phyloP scores from a whole-genome alignment of 495 filamentous ascomycete species.

The Sordaria brevicollis region DNA sequence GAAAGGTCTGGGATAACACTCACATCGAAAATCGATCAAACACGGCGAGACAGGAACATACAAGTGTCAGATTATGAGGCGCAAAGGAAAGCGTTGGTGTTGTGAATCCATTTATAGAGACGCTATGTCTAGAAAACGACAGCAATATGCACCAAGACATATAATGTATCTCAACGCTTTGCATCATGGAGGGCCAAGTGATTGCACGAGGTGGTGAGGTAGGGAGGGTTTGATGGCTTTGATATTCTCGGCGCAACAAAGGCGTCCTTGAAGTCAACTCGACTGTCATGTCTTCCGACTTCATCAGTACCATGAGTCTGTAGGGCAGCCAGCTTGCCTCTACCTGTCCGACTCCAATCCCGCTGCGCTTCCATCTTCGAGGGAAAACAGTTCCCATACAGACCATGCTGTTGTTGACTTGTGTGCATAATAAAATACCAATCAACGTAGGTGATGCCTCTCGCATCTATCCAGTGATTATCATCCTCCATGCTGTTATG shows the following conservation, averaged over 20 bases:
- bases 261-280: background rate
- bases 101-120: background rate
- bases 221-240: background rate
- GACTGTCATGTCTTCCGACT: background rate
- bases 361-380: background rate
- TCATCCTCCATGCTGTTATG: background rate
- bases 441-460: background rate
- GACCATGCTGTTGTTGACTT: background rate
- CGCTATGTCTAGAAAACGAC: background rate
- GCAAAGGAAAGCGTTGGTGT: background rate
- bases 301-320: background rate
- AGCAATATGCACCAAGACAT: background rate
- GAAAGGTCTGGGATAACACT: too few species aligned
- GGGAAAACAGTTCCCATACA: background rate
- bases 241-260: background rate
- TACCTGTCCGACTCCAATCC: background rate
- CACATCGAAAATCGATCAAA: too few species aligned
- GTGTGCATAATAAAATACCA: background rate
- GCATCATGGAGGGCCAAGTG: background rate
- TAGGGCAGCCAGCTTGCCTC: background rate
- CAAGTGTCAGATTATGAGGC: background rate
- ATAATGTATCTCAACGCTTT: background rate
- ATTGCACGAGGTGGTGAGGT: background rate
- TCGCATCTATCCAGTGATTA: conserved; percentile 6
- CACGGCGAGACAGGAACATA: too few species aligned